Evolutionary conservation across 2,329 filamentous ascomycete genomes (phyloP).

Genomic region (Fusarium caatingaense): DNA sequence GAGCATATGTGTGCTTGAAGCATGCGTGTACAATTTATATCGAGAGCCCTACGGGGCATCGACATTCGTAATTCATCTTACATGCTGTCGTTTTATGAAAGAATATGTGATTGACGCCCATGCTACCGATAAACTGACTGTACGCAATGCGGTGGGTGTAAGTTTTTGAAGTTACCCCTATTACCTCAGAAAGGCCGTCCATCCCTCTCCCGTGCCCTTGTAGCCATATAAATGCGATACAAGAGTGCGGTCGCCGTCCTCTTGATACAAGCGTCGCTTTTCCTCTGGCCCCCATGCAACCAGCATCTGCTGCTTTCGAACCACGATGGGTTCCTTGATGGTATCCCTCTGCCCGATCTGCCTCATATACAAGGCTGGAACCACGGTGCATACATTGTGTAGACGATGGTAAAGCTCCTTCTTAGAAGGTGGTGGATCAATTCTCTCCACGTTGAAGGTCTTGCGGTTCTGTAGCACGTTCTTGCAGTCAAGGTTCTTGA

Average conservation of each 20-base stretch:
- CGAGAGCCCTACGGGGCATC: constrained; percentile 18
- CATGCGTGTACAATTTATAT: constrained; percentile 38
- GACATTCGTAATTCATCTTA: constrained; percentile 6
- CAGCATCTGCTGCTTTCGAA: constrained; percentile 54
- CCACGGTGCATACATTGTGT: constrained; percentile 50
- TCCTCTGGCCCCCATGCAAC: constrained; percentile 54
- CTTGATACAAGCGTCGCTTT: constrained; percentile 44
- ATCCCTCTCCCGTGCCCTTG: constrained; percentile 31
- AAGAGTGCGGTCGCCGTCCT: constrained; percentile 47
- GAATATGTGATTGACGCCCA: background rate
- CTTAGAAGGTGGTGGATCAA: constrained; percentile 48
- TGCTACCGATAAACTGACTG: background rate
- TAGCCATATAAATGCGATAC: constrained; percentile 46
- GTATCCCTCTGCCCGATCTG: constrained; percentile 51
- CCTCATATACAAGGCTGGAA: constrained; percentile 53
- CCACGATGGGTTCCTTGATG: constrained; percentile 49
- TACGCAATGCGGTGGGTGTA: background rate
- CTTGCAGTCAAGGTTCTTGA: constrained; percentile 50
- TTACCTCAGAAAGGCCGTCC: constrained; percentile 30
- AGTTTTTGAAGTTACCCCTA: background rate
- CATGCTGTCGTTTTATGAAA: background rate
- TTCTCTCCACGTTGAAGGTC: constrained; percentile 48
- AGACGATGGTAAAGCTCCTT: constrained; percentile 50
- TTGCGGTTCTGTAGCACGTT: constrained; percentile 54
- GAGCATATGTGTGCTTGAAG: constrained; percentile 19